Evolutionary conservation across 768 basidiomycete genomes (phyloP).

Genomic region (Amanita rimosa): DNA sequence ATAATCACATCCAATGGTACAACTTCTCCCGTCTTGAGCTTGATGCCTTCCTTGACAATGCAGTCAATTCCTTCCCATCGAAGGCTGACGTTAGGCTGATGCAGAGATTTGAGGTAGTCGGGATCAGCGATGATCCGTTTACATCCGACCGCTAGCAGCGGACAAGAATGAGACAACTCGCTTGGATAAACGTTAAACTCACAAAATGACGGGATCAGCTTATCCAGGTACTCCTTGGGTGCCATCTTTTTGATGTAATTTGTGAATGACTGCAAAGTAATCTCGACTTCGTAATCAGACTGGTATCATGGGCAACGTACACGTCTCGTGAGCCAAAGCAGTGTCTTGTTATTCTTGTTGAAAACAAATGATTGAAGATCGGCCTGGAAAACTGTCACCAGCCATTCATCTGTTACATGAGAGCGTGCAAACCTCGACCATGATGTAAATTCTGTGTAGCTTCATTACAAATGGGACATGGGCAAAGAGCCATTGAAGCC

Average conservation of each 20-base stretch:
- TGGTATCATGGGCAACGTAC: background rate
- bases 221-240: constrained; percentile 34
- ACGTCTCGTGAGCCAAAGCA: constrained; percentile 19
- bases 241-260: constrained; percentile 35
- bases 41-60: constrained; percentile 37
- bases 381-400: constrained; percentile 15
- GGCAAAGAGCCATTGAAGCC: constrained; percentile 42
- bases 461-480: constrained; percentile 39
- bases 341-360: constrained; percentile 25
- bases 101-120: constrained; percentile 40
- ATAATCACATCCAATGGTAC: constrained; percentile 46
- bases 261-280: constrained; percentile 23
- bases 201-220: constrained; percentile 44
- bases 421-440: constrained; percentile 30
- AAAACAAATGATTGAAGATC: constrained; percentile 28
- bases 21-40: constrained; percentile 35
- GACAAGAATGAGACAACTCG: background rate
- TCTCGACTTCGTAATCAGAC: background rate
- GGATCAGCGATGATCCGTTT: constrained; percentile 55
- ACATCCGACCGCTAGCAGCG: constrained; percentile 39
- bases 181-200: constrained; percentile 10
- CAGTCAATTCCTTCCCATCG: constrained; percentile 36
- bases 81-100: constrained; percentile 41
- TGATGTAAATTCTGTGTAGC: constrained; percentile 34
- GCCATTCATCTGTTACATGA: background rate